Evolutionary conservation across 345 rosid species (phyloP).

Genomic region (Geranium rotundifolium): DNA sequence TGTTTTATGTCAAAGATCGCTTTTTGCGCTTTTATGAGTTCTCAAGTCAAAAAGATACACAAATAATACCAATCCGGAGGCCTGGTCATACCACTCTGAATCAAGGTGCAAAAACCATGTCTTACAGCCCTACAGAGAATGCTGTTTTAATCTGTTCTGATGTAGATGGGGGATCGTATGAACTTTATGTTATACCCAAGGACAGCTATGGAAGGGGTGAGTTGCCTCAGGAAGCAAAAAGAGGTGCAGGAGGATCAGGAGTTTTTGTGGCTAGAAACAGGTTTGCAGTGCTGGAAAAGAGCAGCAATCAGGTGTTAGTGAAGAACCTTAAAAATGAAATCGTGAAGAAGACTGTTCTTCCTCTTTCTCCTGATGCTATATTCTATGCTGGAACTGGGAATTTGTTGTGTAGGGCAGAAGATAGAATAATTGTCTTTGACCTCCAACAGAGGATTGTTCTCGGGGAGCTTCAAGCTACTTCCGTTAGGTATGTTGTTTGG

Average conservation of each 20-base stretch:
- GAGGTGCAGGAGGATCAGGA: conserved; percentile 74
- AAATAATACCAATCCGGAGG: conserved; percentile 69
- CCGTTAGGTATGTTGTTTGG: conserved; percentile 75
- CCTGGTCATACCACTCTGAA: conserved; percentile 66
- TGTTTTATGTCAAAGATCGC: conserved; percentile 75
- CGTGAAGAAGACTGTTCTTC: conserved; percentile 62
- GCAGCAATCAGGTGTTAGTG: conserved; percentile 71
- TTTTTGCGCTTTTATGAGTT: conserved; percentile 64
- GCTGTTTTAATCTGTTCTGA: conserved; percentile 83
- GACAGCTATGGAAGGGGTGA: conserved; percentile 67
- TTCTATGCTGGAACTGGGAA: conserved; percentile 93
- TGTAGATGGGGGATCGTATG: conserved; percentile 87
- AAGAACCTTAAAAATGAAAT: conserved; percentile 77
- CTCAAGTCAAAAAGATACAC: conserved; percentile 64
- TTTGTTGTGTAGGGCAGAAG: conserved; percentile 77
- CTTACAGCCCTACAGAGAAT: conserved; percentile 95
- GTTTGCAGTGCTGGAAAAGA: conserved; percentile 86
- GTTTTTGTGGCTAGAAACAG: conserved; percentile 72
- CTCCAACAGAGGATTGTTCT: conserved; percentile 80
- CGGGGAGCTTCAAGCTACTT: conserved; percentile 75
- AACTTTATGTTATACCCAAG: conserved; percentile 71
- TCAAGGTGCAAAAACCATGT: conserved; percentile 81
- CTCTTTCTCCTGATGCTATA: conserved; percentile 65
- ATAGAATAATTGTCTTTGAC: conserved; percentile 72
- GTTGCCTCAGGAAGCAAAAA: conserved; percentile 65